Percentiles rank a stretch among this genome's conserved stretches.
These are phyloP conservation scores for Haberlea rhodopensis DNA, from an alignment of 257 asterid genomes.

Conservation along the genomic window DNA sequence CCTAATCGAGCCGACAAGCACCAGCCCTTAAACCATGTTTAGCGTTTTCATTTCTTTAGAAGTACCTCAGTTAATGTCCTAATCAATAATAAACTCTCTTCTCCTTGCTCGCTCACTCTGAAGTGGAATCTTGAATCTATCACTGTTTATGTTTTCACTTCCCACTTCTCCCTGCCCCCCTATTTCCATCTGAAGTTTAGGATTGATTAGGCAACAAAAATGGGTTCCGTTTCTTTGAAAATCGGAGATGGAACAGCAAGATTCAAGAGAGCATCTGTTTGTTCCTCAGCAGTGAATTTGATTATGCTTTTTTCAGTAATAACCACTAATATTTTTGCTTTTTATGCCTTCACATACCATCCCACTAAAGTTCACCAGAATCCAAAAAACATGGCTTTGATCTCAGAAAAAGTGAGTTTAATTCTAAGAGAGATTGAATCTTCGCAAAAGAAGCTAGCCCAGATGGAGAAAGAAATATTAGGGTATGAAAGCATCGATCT, in stretches of 20 bases:
- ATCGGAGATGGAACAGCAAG: constrained; percentile 96
- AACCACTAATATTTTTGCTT: constrained; percentile 84
- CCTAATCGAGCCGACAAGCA: constrained; percentile 35
- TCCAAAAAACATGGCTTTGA: constrained; percentile 53
- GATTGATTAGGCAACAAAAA: constrained; percentile 22
- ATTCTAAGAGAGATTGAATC: constrained; percentile 84
- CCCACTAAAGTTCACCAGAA: constrained; percentile 33
- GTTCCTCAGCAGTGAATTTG: constrained; percentile 79
- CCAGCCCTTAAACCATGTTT: constrained; percentile 15
- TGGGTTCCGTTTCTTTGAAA: constrained; percentile 92
- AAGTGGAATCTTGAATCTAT: too few relatives aligned
- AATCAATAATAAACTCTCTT: constrained; percentile 25
- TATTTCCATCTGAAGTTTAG: not conserved
- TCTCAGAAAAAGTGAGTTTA: constrained; percentile 67
- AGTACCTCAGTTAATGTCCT: constrained; percentile 21
- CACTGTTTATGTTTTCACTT: constrained; percentile 31
- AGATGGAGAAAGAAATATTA: constrained; percentile 72
- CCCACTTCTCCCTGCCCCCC: constrained; percentile 2
- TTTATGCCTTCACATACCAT: constrained; percentile 78
- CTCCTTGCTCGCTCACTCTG: constrained; percentile 43
- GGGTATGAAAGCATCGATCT: constrained; percentile 93
- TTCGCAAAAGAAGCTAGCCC: constrained; percentile 74
- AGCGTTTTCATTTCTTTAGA: constrained; percentile 19
- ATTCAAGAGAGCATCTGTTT: constrained; percentile 72
- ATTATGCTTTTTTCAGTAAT: constrained; percentile 87